Evolutionary conservation across 768 basidiomycete genomes (phyloP).

Genomic region (Leccinellum luteum): DNA sequence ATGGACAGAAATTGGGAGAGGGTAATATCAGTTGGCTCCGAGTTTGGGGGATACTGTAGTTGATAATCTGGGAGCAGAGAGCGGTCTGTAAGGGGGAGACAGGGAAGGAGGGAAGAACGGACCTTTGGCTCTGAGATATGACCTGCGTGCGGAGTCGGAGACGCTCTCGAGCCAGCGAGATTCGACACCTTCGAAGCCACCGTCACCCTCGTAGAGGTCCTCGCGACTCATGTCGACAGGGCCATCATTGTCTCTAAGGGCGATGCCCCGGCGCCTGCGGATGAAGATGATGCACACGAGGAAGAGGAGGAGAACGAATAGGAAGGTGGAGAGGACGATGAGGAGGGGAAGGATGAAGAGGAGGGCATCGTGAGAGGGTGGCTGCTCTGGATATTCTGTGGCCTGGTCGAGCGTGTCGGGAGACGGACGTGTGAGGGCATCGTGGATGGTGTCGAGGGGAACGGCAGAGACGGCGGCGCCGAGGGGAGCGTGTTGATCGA

Average conservation of each 20-base stretch:
- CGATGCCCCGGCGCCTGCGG: constrained; percentile 71
- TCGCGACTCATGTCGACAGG: constrained; percentile 92
- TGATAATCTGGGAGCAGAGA: constrained; percentile 59
- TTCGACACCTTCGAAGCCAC: constrained; percentile 91
- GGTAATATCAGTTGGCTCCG: constrained; percentile 96
- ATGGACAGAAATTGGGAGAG: constrained; percentile 98
- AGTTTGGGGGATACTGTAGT: constrained; percentile 88
- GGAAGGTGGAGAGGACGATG: constrained; percentile 88
- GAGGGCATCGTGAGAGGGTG: constrained; percentile 57
- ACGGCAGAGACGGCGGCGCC: constrained; percentile 5
- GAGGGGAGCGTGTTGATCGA: neutral
- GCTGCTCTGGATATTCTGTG: constrained; percentile 23
- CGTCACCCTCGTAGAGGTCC: constrained; percentile 87
- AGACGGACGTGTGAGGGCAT: constrained; percentile 2
- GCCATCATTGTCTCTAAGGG: constrained; percentile 82
- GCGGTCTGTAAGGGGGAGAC: constrained; percentile 4
- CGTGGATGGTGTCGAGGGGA: constrained; percentile 4
- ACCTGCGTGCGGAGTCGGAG: constrained; percentile 58
- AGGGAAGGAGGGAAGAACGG: constrained; percentile 19
- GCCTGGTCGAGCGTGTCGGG: constrained; percentile 1
- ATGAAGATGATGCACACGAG: constrained; percentile 86
- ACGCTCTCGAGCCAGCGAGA: constrained; percentile 89
- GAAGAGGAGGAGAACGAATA: constrained; percentile 90
- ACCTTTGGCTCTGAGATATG: constrained; percentile 90
- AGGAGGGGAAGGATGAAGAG: constrained; percentile 90